Evolutionary conservation across 768 basidiomycete species (phyloP), one percentile per base, ranked within the genome.

Genomic region (Pleurotus sapidus): DNA sequence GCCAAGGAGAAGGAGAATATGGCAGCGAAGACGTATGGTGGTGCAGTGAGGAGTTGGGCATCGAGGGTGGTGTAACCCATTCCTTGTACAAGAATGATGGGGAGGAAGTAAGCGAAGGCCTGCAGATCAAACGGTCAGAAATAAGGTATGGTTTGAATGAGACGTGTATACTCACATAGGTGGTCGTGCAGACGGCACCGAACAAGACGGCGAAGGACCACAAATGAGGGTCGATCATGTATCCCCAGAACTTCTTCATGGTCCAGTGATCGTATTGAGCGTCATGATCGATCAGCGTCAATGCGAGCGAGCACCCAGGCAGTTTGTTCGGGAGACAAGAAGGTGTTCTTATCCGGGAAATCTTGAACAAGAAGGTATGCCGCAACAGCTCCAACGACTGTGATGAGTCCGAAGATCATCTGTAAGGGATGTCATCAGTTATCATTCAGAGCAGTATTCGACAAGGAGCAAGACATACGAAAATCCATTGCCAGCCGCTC

Each of bases 401-500:
- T 72, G 57, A 72, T 34, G 39, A 70, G 50, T 20, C 74, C 73
- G 49, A 72, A 37, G 25, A 57, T 46, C 11, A 64, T 60, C 61
- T 61, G 24, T 11, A 30, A 30, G 15, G n/a, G 11, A 46, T 3
- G 17, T 50, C 24, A 27, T 54, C 17, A 18, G 39, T 9, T 20
- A 20, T n/a, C 12, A 7, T 45, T 7, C 2, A 37, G 5, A 49
- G 20, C 3, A 20, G 20, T n/a, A 20, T 17, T 12, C 12, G 8
- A 20, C 3, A 24, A 18, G 7, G 23, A 30, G 23, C 15, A 49
- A 46, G 34, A 48, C 71, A 54, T 18, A 74, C 58, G 60, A 76
- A 73, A 37, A 76, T 74, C 73, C 73, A 74, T 25, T 64, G 65
- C 72, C 74, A 74, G 15, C 72, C 72, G 23, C 65, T 61, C 23